phyloP scores from a whole-genome alignment of 257 asterid species.

The Lantana camara region DNA sequence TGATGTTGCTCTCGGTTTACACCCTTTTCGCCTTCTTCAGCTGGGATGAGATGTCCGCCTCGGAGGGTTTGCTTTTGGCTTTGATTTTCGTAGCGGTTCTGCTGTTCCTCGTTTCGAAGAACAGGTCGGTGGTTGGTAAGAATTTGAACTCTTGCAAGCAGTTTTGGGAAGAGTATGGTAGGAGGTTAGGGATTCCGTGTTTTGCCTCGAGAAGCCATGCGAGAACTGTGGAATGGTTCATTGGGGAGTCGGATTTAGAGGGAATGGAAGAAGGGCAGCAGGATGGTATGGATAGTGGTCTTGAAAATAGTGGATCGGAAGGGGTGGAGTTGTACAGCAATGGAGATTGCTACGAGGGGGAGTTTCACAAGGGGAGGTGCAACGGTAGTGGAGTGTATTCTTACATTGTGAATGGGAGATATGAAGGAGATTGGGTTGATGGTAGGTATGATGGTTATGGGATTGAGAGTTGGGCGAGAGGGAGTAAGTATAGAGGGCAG shows the following conservation, averaged over 20 bases:
- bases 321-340: conserved; percentile 85
- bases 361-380: conserved; percentile 80
- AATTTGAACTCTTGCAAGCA: conserved; percentile 40
- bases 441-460: conserved; percentile 93
- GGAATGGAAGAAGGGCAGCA: conserved; percentile 13
- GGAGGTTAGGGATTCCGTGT: conserved; percentile 41
- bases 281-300: neutral
- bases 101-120: conserved; percentile 54
- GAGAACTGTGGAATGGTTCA: conserved; percentile 78
- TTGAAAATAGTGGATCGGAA: conserved; percentile 42
- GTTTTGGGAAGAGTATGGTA: conserved; percentile 29
- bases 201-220: conserved; percentile 38
- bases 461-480: conserved; percentile 90
- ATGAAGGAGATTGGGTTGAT: conserved; percentile 97
- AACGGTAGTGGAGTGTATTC: conserved; percentile 92
- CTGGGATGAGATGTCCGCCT: conserved; percentile 51
- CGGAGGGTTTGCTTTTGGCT: conserved; percentile 65
- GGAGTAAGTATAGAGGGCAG: conserved; percentile 85
- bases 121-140: conserved; percentile 38
- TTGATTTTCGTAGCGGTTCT: conserved; percentile 60
- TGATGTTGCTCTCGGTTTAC: conserved; percentile 45
- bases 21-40: conserved; percentile 49
- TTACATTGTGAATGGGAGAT: conserved; percentile 73
- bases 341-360: conserved; percentile 93
- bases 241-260: conserved; percentile 53